Base-by-base conservation (phyloP, 768 basidiomycete genomes). In the Trametes cinnabarina region DNA sequence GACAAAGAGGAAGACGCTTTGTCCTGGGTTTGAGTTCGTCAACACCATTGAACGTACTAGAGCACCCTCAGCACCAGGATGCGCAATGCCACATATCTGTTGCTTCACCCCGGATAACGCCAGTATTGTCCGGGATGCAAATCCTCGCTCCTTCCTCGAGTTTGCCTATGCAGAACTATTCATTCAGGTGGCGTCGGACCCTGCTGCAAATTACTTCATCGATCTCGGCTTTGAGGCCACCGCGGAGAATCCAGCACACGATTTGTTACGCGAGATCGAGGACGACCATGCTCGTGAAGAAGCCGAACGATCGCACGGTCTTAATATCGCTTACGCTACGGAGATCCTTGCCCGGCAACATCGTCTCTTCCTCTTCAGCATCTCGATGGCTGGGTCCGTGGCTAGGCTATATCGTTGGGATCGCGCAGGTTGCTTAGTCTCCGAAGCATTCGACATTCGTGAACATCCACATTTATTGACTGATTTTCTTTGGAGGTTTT, bases 321-420 rank as follows among this genome's bases (percentile, higher is more conserved):
- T 35, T 7, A 17, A 35, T 5, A 3, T 49, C 6, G 17, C 47
- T 7, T 49, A 20, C 9, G 32, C 47, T n/a, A 15, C 20, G 17
- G 48, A 57, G 39, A 39, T 44, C 40, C 61, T 62, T 28, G 55
- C 64, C 17, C 59, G 65, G 15, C 74, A 74, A 51, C 66, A 69
- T 41, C 71, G 74, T 5, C 60, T 58, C 0, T 67, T 66, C 37
- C 40, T 61, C 2, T 74, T 75, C 62, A 60, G 68, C 1, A 40
- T 75, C 37, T 65, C 62, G 28, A 60, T 76, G 30, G 61, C 47
- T 28, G 65, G 67, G 28, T 60, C 63, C 1, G 48, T 51, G n/a
- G 71, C 63, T 19, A 69, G 73, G 3, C 50, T 76, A 28, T 63
- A 75, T 26, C 66, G 68, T 2, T 65, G 66, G 58, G 75, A 76